Conservation (phyloP, 169 alveolate species). For the Sarcocystis neurona region DNA sequence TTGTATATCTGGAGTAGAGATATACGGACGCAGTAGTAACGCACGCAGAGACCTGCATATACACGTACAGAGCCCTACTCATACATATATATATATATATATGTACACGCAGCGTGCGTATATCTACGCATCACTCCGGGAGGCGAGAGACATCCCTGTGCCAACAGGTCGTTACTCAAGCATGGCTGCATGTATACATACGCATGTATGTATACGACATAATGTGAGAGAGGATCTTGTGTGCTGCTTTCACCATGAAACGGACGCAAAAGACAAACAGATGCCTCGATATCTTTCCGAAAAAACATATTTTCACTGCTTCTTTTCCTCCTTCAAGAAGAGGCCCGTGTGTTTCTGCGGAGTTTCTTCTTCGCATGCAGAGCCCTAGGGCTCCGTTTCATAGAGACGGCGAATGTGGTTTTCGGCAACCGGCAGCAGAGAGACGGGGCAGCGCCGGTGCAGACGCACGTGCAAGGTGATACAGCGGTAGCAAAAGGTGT, state of each 20-base stretch:
- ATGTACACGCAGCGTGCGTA: too few relatives aligned
- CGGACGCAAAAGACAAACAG: not conserved
- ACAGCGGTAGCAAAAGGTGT: conserved; percentile 62
- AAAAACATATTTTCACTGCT: not conserved
- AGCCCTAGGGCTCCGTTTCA: conserved; percentile 11
- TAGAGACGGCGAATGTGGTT: conserved; percentile 58
- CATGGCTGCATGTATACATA: too few relatives aligned
- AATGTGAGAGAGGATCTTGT: not conserved
- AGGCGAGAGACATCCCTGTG: too few relatives aligned
- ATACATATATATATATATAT: too few relatives aligned
- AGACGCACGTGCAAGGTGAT: conserved; percentile 1
- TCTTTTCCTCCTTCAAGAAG: not conserved
- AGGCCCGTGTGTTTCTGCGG: not conserved
- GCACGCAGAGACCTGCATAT: too few relatives aligned
- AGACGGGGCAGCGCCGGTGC: conserved; percentile 51
- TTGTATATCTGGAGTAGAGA: too few relatives aligned
- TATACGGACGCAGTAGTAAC: too few relatives aligned
- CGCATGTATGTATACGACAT: too few relatives aligned
- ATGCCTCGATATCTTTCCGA: not conserved
- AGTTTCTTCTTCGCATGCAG: not conserved
- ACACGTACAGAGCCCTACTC: too few relatives aligned
- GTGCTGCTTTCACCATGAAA: not conserved
- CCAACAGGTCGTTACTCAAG: too few relatives aligned
- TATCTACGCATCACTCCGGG: too few relatives aligned
- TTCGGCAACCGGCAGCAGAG: conserved; percentile 26